Evolutionary conservation across 225 moss, liverwort and hornwort genomes (phyloP).

Genomic region (Lunularia cruciata): DNA sequence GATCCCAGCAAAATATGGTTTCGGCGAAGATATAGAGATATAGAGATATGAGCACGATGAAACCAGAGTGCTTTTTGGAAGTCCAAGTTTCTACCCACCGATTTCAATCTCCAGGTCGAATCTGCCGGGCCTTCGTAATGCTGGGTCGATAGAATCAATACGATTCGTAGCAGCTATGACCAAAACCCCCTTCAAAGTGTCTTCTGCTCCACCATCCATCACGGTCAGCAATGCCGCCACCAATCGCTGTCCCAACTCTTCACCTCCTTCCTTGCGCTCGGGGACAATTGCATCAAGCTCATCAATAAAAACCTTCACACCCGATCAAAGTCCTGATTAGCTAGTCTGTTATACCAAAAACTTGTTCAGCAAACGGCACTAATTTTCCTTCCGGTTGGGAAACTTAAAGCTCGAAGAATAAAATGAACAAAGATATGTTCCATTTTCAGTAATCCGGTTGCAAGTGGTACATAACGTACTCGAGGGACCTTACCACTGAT

Average conservation of each 20-base stretch:
- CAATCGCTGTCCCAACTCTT: conserved; percentile 86
- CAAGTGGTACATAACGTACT: not conserved
- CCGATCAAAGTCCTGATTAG: too few relatives aligned
- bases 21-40: not conserved
- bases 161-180: conserved; percentile 95
- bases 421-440: not conserved
- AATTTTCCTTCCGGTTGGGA: not conserved
- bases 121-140: conserved; percentile 88
- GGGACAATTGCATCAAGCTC: conserved; percentile 94
- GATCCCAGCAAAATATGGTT: not conserved
- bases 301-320: conserved; percentile 82
- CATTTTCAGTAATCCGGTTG: not conserved
- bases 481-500: conserved; percentile 64
- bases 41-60: not conserved
- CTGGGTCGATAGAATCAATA: conserved; percentile 88
- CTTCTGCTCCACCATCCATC: conserved; percentile 83
- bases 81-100: conserved; percentile 41
- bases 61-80: not conserved
- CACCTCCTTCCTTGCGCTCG: conserved; percentile 80
- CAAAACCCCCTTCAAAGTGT: conserved; percentile 49
- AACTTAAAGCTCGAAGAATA: not conserved
- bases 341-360: too few relatives aligned
- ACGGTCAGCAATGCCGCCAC: conserved; percentile 76
- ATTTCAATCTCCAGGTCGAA: conserved; percentile 95
- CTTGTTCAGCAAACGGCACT: too few relatives aligned